Base-by-base conservation (phyloP, 768 basidiomycete genomes). In the Leccinum truebloodii region DNA sequence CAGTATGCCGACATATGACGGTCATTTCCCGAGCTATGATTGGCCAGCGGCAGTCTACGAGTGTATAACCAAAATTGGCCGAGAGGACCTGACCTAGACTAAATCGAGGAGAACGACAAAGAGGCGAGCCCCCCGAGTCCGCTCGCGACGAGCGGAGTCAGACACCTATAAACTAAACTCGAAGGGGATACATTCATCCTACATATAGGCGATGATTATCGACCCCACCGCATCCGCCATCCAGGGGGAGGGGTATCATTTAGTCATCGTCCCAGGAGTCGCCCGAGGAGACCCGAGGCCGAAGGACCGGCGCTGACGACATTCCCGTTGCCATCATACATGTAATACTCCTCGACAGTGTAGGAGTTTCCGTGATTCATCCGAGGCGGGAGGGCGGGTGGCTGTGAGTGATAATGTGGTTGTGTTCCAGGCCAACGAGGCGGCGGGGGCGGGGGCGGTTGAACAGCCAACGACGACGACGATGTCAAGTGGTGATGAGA, bases 381-480 rank as follows among this genome's bases (percentile, higher is more conserved):
- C 4, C 65, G 66, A 20, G 63, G 8, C 0, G 52, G 63, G 14
- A 66, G 20, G 3, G 59, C 35, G 13, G 64, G 51, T 14, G 51
- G 12, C 7, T 13, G 13, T 22, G 13, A 14, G 63, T 16, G 13
- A 46, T 44, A 8, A 44, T 46, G 9, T 41, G 44, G 10, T 12
- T 46, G 28, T n/a, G 28, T 28, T 51, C 34, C 32, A 6, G 55
- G 24, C 16, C 14, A 5, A 22, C 44, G 44, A 46, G 44, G 44
- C 6, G 44, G 44, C 20, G 20, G 44, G 10, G 44, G 44, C 44
- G 65, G 57, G 2, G 78, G 71, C 13, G 76, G 74, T 5, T 76
- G 76, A 5, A 80, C 41, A 4, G 4, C n/a, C 1, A 78, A 20
- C 6, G 20, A 20, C 20, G 74, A 1, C 12, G 72, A 68, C 12